Conservation (phyloP, 441 rosid genomes). For the Gossypium lobatum region DNA sequence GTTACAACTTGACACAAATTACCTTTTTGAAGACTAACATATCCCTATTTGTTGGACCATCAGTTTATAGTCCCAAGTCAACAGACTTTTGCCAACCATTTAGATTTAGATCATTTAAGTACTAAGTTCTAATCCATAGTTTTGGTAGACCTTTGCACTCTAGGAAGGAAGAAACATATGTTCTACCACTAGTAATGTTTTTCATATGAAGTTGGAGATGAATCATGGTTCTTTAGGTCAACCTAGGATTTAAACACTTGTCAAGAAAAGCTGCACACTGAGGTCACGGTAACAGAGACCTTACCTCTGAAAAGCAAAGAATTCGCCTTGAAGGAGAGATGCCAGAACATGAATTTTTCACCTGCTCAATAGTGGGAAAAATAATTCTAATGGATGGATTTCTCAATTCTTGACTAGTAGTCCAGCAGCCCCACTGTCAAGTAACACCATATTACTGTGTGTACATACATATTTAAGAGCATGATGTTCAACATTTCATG, state of each 20-base stretch:
- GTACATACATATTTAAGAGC: not conserved
- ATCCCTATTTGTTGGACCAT: conserved; percentile 6
- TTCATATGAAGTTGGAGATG: not conserved
- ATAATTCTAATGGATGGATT: conserved; percentile 65
- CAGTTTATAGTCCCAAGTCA: not conserved
- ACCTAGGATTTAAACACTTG: not conserved
- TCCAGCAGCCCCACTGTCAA: conserved; percentile 95
- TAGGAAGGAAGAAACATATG: not conserved
- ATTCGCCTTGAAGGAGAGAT: conserved; percentile 46
- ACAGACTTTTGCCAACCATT: not conserved
- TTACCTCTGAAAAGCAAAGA: conserved; percentile 94
- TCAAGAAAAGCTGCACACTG: not conserved
- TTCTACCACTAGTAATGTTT: not conserved
- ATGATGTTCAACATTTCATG: conserved; percentile 7
- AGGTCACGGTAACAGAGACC: not conserved
- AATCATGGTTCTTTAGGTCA: not conserved
- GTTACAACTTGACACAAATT: not conserved
- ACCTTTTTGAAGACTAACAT: not conserved
- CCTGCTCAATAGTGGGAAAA: conserved; percentile 36
- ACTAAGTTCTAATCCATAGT: not conserved
- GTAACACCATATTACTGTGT: conserved; percentile 17
- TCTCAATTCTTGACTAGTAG: conserved; percentile 69
- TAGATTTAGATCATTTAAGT: not conserved
- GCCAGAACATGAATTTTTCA: not conserved
- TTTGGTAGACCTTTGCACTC: not conserved